Conservation (phyloP, 2,329 filamentous ascomycete genomes). For the Aspergillus transmontanensis region DNA sequence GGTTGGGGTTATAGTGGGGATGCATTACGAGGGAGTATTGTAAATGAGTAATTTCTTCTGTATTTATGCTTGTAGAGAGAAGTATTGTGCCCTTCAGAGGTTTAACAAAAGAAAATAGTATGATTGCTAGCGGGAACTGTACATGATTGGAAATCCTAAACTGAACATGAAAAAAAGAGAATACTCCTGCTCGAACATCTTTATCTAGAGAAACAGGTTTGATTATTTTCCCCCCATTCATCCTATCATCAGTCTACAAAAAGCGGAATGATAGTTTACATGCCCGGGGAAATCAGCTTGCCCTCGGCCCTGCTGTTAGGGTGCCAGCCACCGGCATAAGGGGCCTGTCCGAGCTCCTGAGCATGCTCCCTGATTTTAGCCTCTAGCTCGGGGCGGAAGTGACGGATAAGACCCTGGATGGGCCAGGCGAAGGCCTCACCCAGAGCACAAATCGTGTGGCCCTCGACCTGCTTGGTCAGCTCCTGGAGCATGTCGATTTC, state of each 20-base stretch:
- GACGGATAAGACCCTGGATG: constrained; percentile 94
- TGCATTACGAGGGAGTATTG: no score
- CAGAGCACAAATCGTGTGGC: constrained; percentile 96
- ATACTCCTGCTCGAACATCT: constrained; percentile 7
- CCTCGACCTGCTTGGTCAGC: constrained; percentile 98
- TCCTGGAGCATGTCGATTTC: constrained; percentile 99
- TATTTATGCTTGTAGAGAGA: not conserved
- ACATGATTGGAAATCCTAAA: constrained; percentile 4
- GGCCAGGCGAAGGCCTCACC: constrained; percentile 99
- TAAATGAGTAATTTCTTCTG: not conserved
- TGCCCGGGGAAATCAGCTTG: constrained; percentile 83
- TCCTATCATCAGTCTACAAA: constrained; percentile 8
- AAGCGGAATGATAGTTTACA: constrained; percentile 62
- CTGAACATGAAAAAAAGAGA: constrained; percentile 10
- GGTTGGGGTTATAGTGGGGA: no score
- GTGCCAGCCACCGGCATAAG: constrained; percentile 85
- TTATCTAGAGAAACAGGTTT: constrained; percentile 8
- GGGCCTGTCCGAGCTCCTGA: constrained; percentile 63
- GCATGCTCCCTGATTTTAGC: constrained; percentile 83
- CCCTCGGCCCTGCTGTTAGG: constrained; percentile 75
- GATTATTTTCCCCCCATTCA: constrained; percentile 1
- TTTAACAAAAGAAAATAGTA: constrained; percentile 3
- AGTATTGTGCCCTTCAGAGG: not conserved
- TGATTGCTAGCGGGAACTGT: constrained; percentile 9
- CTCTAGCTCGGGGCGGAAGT: constrained; percentile 96